Base-by-base conservation (phyloP, 306 rosid species). In the Bauhinia variegata region DNA sequence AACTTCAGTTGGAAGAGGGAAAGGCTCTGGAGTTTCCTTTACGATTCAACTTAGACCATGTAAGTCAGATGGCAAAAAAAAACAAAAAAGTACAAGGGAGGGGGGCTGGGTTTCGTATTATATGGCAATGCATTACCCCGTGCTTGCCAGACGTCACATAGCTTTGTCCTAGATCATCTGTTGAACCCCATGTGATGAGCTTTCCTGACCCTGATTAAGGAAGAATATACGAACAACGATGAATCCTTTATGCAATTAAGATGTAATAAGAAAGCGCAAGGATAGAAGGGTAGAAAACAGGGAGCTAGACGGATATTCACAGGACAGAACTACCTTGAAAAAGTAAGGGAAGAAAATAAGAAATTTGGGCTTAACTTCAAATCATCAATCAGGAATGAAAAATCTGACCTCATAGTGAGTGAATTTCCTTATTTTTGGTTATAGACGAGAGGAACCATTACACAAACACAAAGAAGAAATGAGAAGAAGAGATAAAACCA, bases 131-230 rank as follows among this genome's bases (percentile, higher is more conserved):
- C 75, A 63, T 71, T 89, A 92, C 98, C 96, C 96, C 96, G 16
- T 92, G 98, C 75, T 89, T 92, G 73, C 98, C 98, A 43, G 96
- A 89, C 14, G 98, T 85, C 63, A 92, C 85, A 78, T 92, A 92
- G 85, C 96, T 92, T 80, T 92, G 98, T 41, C 98, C 98, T 60
- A 92, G 75, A 84, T 92, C 98, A 85, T 89, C 96, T 10, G 98
- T 87, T 51, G 98, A 87, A 39, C 98, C 98, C 98, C 96, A 92
- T 54, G 98, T 92, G 55, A 89, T 92, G 70, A 89, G 95, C 77
- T 92, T 92, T 72, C 96, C 95, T 68, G 78, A 72, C 31, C 78
- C 98, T 92, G 82, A 19, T 70, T 49, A 78, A 75, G 60, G 58
- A 65, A 48, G 8, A 34, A 72, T 65, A 55, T 15, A 28, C 55